A percentile compares a stretch with the other conserved stretches of the same genome.
These are phyloP conservation scores for Fennellomyces sp. DNA, from an alignment of 371 early-diverging fungal genomes.

Conservation along the genomic window DNA sequence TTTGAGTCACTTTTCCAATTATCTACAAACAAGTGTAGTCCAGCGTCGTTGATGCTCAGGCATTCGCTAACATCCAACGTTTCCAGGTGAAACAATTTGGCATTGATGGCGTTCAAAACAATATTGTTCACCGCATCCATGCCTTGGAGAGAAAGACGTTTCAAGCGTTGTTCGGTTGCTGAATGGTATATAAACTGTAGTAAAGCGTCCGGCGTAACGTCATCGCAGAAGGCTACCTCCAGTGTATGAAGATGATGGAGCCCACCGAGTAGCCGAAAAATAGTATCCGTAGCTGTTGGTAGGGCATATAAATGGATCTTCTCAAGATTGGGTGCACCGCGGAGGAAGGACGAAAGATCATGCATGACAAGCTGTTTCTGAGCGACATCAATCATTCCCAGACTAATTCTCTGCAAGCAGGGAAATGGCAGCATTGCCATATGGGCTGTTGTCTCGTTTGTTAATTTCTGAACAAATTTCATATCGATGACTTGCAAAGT, in stretches of 20 bases:
- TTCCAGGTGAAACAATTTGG: neutral
- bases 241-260: neutral
- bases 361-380: neutral
- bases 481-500: neutral
- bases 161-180: neutral
- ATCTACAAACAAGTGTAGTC: neutral
- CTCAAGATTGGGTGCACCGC: neutral
- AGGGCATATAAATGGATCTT: neutral
- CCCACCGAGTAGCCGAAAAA: neutral
- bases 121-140: neutral
- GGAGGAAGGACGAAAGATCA: neutral
- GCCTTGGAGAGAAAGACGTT: neutral
- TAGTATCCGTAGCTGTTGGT: neutral
- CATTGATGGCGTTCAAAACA: neutral
- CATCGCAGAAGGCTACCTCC: neutral
- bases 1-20: neutral
- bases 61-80: neutral
- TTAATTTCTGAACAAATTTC: neutral
- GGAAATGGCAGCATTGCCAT: neutral
- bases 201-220: neutral
- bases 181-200: neutral
- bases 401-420: neutral
- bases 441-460: neutral
- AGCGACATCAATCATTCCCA: neutral
- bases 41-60: neutral